Evolutionary conservation across 164 flowering plant genomes (phyloP).

Genomic region (Liriodendron chinense): DNA sequence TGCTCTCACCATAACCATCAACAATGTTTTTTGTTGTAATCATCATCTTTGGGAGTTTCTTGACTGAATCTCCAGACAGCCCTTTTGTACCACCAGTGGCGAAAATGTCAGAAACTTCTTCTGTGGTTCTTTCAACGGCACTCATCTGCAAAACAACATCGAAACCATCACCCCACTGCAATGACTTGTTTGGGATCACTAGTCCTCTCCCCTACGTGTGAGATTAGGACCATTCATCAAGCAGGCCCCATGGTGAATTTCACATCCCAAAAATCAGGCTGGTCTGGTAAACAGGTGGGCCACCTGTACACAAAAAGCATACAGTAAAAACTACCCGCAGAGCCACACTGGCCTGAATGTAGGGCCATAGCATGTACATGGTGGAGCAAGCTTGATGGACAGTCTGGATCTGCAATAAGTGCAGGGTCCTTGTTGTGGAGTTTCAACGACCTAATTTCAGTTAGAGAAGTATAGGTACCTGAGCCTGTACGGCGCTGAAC

Average conservation of each 20-base stretch:
- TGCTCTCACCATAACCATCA: constrained; percentile 78
- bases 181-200: background rate
- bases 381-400: too few relatives aligned
- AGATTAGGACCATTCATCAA: too few relatives aligned
- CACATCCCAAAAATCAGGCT: too few relatives aligned
- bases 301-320: background rate
- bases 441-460: background rate
- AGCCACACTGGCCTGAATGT: background rate
- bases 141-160: constrained; percentile 56
- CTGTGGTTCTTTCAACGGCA: constrained; percentile 61
- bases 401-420: too few relatives aligned
- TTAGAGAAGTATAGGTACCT: constrained; percentile 41
- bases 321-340: background rate
- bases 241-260: too few relatives aligned
- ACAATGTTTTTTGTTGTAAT: constrained; percentile 48
- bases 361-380: background rate
- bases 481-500: constrained; percentile 92
- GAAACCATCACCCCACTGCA: background rate
- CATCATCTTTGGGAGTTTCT: constrained; percentile 67
- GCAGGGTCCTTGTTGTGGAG: too few relatives aligned
- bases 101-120: constrained; percentile 64
- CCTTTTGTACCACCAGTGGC: constrained; percentile 70
- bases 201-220: too few relatives aligned
- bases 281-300: too few relatives aligned
- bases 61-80: constrained; percentile 59